Evolutionary conservation across 2,329 filamentous ascomycete genomes (phyloP).

Genomic region (Parascedosporium putredinis): DNA sequence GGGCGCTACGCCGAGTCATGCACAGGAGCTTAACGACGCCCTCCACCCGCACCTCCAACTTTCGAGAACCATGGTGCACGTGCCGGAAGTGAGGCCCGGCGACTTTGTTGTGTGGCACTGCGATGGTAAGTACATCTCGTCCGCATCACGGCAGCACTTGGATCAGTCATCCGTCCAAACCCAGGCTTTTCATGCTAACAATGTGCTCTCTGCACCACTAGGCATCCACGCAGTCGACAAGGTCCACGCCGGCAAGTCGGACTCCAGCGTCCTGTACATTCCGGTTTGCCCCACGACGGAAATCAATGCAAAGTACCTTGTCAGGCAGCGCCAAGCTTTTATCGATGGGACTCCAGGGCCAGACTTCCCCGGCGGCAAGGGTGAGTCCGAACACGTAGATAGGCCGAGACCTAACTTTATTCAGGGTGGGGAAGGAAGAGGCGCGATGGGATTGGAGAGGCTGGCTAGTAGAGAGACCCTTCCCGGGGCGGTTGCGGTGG

Average conservation of each 20-base stretch:
- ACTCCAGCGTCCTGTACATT: slow-evolving; percentile 84
- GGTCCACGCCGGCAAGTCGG: slow-evolving; percentile 56
- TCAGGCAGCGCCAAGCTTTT: slow-evolving; percentile 61
- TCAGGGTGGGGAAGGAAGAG: slow-evolving; percentile 20
- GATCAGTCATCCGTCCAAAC: too few relatives aligned
- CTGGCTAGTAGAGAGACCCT: slow-evolving; percentile 15
- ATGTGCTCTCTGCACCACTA: too few relatives aligned
- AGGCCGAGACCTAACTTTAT: slow-evolving; percentile 21
- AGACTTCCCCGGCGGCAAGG: slow-evolving; percentile 62
- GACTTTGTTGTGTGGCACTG: slow-evolving; percentile 83
- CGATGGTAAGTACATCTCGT: slow-evolving; percentile 44
- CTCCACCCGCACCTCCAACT: slow-evolving; percentile 66
- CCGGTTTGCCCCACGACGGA: slow-evolving; percentile 74
- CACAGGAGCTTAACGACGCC: slow-evolving; percentile 58
- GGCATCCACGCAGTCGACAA: slow-evolving; percentile 76
- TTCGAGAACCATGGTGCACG: slow-evolving; percentile 55
- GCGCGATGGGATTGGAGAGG: slow-evolving; percentile 35
- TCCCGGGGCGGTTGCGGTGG: not conserved
- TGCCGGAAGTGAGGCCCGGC: slow-evolving; percentile 59
- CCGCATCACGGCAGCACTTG: too few relatives aligned
- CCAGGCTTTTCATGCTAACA: slow-evolving; percentile 9
- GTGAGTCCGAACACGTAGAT: slow-evolving; percentile 46
- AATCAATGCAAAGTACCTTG: slow-evolving; percentile 61
- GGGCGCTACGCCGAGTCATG: slow-evolving; percentile 57
- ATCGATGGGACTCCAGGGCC: slow-evolving; percentile 54